Conservation (phyloP, 2,329 filamentous ascomycete genomes). For the Penicillium sp. region DNA sequence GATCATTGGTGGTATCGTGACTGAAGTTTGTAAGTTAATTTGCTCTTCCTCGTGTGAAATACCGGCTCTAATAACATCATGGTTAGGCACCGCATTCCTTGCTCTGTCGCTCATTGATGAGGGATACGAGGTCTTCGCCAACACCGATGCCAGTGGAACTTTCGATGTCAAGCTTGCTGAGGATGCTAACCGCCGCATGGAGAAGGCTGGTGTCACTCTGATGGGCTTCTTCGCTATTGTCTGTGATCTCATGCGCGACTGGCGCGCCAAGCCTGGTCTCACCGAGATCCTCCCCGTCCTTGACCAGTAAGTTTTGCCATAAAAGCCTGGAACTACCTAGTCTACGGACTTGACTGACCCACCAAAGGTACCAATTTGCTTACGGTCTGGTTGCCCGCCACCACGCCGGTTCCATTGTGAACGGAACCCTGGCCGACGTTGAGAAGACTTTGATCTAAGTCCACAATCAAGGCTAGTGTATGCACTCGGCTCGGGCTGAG, state of each 20-base stretch:
- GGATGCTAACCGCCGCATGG: slow-evolving; percentile 71
- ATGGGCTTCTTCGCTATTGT: slow-evolving; percentile 65
- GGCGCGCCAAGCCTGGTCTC: slow-evolving; percentile 63
- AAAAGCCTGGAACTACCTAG: not conserved
- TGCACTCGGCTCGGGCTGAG: not conserved
- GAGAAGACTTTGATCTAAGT: slow-evolving; percentile 47
- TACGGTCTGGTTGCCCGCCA: slow-evolving; percentile 69
- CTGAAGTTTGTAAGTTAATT: slow-evolving; percentile 67
- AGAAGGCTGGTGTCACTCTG: slow-evolving; percentile 65
- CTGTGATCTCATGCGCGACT: slow-evolving; percentile 74
- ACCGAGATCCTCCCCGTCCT: slow-evolving; percentile 67
- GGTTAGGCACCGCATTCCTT: slow-evolving; percentile 68
- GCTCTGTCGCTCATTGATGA: slow-evolving; percentile 73
- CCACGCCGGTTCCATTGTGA: slow-evolving; percentile 65
- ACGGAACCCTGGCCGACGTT: slow-evolving; percentile 64
- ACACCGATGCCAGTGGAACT: slow-evolving; percentile 30
- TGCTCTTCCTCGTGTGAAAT: not conserved
- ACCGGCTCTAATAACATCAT: slow-evolving; percentile 4
- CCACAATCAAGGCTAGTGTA: not conserved
- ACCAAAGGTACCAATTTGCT: slow-evolving; percentile 54
- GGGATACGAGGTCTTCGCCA: slow-evolving; percentile 67
- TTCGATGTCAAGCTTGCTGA: slow-evolving; percentile 53
- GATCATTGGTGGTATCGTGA: slow-evolving; percentile 73
- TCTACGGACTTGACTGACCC: not conserved
- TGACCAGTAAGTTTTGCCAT: slow-evolving; percentile 50